Evolutionary conservation across 2,329 filamentous ascomycete genomes (phyloP).

Genomic region (Curvularia sp.): DNA sequence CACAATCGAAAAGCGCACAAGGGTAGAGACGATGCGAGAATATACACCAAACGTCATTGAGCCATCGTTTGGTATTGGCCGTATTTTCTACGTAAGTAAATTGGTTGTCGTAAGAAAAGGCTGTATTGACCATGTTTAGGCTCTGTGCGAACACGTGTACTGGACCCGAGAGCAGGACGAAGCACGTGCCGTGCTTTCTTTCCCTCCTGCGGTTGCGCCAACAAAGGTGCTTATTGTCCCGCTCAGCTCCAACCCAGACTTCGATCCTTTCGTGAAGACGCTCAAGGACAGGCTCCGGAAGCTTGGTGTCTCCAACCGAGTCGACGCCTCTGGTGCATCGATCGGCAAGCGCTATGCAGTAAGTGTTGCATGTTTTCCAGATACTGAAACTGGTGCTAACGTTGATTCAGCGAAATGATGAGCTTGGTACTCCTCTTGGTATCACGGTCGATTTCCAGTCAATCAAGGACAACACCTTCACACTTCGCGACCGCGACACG

Average conservation of each 20-base stretch:
- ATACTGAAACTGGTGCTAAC: conserved; percentile 23
- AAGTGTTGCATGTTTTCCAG: conserved; percentile 16
- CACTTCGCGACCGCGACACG: conserved; percentile 83
- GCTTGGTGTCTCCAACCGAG: conserved; percentile 78
- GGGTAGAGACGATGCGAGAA: conserved; percentile 83
- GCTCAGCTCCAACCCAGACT: conserved; percentile 79
- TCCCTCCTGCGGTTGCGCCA: conserved; percentile 81
- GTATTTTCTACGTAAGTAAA: conserved; percentile 77
- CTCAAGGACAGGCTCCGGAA: conserved; percentile 79
- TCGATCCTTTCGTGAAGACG: conserved; percentile 76
- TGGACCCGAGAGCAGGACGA: conserved; percentile 88
- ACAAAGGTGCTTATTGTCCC: conserved; percentile 95
- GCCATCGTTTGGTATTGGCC: conserved; percentile 95
- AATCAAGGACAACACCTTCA: conserved; percentile 83
- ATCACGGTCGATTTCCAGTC: conserved; percentile 97
- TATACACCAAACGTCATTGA: conserved; percentile 97
- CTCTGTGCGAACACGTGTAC: conserved; percentile 91
- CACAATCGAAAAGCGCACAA: conserved; percentile 81
- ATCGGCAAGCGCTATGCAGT: conserved; percentile 85
- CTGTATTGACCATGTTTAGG: conserved; percentile 64
- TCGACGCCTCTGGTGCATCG: conserved; percentile 88
- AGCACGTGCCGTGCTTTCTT: conserved; percentile 79
- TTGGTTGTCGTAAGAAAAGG: background rate
- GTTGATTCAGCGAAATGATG: conserved; percentile 76
- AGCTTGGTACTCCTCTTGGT: conserved; percentile 91